phyloP scores from a whole-genome alignment of 768 basidiomycete species.

The Cytidiella melzeri region DNA sequence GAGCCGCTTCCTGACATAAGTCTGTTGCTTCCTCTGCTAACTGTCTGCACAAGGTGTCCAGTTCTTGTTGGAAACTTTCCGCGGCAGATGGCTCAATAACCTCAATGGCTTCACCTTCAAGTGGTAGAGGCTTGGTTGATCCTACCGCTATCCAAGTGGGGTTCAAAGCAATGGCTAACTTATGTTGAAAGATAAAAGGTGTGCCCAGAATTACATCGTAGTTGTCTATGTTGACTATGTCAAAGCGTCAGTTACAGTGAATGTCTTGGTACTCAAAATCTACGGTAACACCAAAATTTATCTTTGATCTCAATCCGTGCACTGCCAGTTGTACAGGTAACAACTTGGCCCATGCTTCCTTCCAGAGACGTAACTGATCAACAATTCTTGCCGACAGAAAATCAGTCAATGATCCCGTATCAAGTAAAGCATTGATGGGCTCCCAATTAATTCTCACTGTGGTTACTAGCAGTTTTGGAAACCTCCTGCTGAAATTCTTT shows the following conservation, averaged over 20 bases:
- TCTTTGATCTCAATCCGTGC: too few species aligned
- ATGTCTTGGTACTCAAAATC: neutral
- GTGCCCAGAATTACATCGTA: slow-evolving; percentile 30
- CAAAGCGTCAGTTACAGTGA: too few species aligned
- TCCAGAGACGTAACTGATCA: slow-evolving; percentile 19
- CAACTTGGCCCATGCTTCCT: slow-evolving; percentile 16
- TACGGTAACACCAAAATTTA: slow-evolving; percentile 17
- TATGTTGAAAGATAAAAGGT: too few species aligned
- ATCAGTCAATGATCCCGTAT: too few species aligned
- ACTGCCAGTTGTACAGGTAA: too few species aligned
- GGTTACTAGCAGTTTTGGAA: slow-evolving; percentile 7
- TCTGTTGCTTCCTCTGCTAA: slow-evolving; percentile 9
- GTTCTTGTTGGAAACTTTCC: slow-evolving; percentile 7
- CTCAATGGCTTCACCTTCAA: slow-evolving; percentile 6
- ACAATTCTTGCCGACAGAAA: slow-evolving; percentile 24
- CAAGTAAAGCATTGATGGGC: slow-evolving; percentile 13
- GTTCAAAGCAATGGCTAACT: slow-evolving; percentile 10
- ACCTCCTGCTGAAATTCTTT: too few species aligned
- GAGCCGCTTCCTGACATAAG: slow-evolving; percentile 11
- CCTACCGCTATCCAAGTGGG: slow-evolving; percentile 3
- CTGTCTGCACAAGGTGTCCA: slow-evolving; percentile 11
- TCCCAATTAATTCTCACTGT: slow-evolving; percentile 17
- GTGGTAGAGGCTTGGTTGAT: slow-evolving; percentile 1
- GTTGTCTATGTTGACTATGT: slow-evolving; percentile 31
- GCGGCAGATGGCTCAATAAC: slow-evolving; percentile 3